Base-by-base conservation (phyloP, 345 rosid species). In the Eucalyptus virginea region DNA sequence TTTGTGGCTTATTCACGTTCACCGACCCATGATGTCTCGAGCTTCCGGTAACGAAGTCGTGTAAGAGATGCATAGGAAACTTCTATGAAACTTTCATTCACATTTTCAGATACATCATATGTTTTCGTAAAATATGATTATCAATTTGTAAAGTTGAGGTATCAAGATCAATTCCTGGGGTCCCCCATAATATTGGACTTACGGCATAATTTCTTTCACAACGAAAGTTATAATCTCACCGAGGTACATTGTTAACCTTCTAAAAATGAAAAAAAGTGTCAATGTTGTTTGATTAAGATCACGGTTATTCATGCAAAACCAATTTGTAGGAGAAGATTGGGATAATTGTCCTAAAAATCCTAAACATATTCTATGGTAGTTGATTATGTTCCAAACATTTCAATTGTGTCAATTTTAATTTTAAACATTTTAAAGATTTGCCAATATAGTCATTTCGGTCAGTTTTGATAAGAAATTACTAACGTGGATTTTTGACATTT, bases 401-500 rank as follows among this genome's bases (percentile, higher is more conserved):
- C 21, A 65, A 65, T n/a, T 7, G 11, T 7, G 37, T 15, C 10
- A n/a, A 62, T 16, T 65, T n/a, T 65, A 65, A 15, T n/a, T 30
- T 8, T 30, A 62, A 62, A 30, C 34, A 28, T 62, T 30, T 62
- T 62, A 5, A 62, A 9, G 34, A 30, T 62, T 62, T 62, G 9
- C 2, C 17, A 62, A 62, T 62, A n/a, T n/a, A 4, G 21, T 65
- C 21, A 14, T 65, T 65, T 32, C 6, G 1, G 10, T 65, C 0
- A 4, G 5, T 30, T n/a, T 65, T n/a, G 19, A n/a, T n/a, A 0
- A 6, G 0, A 65, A 65, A 30, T 65, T 8, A 65, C 37, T 7
- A n/a, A 65, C 0, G 1, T 65, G 3, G 2, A 65, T 15, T 8
- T 2, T 15, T 7, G 0, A 0, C 34, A 65, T 30, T 18, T 60